Evolutionary conservation across 768 basidiomycete genomes (phyloP).

Genomic region (Tephrocybe sp.): DNA sequence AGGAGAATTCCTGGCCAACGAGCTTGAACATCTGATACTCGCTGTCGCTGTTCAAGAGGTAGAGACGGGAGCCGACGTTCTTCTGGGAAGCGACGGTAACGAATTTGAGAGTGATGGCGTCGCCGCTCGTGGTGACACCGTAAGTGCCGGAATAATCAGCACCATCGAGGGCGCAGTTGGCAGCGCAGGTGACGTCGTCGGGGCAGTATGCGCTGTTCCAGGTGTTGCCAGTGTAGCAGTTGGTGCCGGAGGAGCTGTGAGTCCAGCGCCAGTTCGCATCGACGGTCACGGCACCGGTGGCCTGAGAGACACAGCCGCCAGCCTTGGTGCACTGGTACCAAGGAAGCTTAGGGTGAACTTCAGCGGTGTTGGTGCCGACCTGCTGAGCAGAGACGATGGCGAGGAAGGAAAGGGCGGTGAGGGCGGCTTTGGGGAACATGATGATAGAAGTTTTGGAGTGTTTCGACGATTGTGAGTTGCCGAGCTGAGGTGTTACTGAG

Average conservation of each 20-base stretch:
- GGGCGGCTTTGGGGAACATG: no score
- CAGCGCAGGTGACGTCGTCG: slow-evolving; percentile 48
- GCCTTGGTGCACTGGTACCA: slow-evolving; percentile 44
- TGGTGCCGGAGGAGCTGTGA: slow-evolving; percentile 36
- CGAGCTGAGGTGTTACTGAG: background rate
- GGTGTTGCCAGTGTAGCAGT: slow-evolving; percentile 57
- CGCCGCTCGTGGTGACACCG: no score
- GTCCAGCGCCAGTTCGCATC: no score
- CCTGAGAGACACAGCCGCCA: slow-evolving; percentile 40
- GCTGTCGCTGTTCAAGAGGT: slow-evolving; percentile 8
- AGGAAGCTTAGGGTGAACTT: no score
- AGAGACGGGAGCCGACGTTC: slow-evolving; percentile 35
- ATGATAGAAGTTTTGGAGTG: slow-evolving; percentile 19
- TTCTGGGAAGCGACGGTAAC: slow-evolving; percentile 36
- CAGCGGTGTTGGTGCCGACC: no score
- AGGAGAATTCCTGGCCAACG: slow-evolving; percentile 7
- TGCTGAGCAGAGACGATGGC: no score
- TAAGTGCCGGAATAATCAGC: slow-evolving; percentile 52
- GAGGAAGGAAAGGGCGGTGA: no score
- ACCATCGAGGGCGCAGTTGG: no score
- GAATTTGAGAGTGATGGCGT: slow-evolving; percentile 50
- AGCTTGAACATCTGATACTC: slow-evolving; percentile 13
- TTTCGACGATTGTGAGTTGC: background rate
- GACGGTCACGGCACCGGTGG: slow-evolving; percentile 40
- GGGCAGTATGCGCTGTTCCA: slow-evolving; percentile 56